A percentile compares a stretch with the other conserved stretches of the same genome.
Evolutionary conservation across 1,284 basidiomycete species (phyloP).

Genomic region (Sporisorium exsertum): DNA sequence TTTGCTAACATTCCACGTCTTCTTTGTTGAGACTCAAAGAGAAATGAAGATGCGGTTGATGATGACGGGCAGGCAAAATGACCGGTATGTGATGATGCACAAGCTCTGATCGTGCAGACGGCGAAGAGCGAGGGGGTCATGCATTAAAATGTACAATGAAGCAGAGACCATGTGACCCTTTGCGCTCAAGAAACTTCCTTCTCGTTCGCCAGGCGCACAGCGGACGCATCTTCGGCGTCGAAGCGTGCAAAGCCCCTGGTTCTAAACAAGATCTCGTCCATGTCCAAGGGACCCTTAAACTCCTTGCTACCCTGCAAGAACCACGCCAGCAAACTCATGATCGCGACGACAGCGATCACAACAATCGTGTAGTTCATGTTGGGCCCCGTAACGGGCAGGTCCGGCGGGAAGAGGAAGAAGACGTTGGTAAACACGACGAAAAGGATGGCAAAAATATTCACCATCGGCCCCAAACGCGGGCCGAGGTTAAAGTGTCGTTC

Average conservation of each 20-base stretch:
- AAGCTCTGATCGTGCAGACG: too few relatives aligned
- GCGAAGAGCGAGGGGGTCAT: too few relatives aligned
- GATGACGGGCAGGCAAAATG: too few relatives aligned
- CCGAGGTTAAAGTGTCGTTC: conserved; percentile 41
- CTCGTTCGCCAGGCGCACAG: neutral
- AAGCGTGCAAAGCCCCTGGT: conserved; percentile 32
- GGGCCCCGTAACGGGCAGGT: conserved; percentile 68
- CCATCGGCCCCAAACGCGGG: conserved; percentile 53
- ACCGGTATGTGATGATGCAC: too few relatives aligned
- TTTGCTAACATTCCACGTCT: too few relatives aligned
- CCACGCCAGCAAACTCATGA: conserved; percentile 48
- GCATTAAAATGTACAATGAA: neutral
- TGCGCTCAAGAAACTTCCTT: neutral
- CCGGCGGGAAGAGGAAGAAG: conserved; percentile 73
- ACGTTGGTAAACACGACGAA: conserved; percentile 71
- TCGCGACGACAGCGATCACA: conserved; percentile 49
- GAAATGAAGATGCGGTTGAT: too few relatives aligned
- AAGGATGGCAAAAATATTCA: conserved; percentile 70
- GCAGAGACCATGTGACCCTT: neutral
- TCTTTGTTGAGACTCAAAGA: too few relatives aligned
- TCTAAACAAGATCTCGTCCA: conserved; percentile 44
- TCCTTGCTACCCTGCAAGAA: conserved; percentile 37
- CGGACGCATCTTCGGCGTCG: conserved; percentile 7
- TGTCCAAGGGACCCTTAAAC: conserved; percentile 54
- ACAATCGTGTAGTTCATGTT: conserved; percentile 72